phyloP scores from a whole-genome alignment of 176 grass and related monocot species.

The Phoenix dactylifera region DNA sequence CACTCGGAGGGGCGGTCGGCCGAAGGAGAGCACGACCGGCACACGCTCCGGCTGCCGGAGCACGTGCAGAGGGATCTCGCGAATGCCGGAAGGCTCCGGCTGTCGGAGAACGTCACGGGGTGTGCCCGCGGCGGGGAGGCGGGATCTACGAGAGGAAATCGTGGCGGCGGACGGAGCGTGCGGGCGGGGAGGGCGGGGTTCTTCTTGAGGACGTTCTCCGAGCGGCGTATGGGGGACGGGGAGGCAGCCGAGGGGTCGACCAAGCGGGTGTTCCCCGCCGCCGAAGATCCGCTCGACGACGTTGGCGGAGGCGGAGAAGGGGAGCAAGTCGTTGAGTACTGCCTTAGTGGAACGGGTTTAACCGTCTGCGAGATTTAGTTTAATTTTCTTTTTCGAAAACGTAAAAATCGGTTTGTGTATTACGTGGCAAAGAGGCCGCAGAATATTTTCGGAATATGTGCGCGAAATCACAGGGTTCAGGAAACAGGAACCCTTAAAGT shows the following conservation, averaged over 20 bases:
- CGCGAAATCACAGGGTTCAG: too few relatives aligned
- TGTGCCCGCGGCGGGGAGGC: neutral
- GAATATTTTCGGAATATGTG: too few relatives aligned
- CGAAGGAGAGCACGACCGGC: slow-evolving; percentile 35
- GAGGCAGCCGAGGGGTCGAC: neutral
- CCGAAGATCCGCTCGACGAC: neutral
- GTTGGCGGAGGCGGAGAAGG: too few relatives aligned
- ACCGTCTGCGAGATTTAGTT: too few relatives aligned
- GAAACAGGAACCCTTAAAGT: too few relatives aligned
- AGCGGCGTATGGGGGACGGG: slow-evolving; percentile 2
- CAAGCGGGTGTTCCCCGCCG: neutral
- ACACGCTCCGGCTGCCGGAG: slow-evolving; percentile 56
- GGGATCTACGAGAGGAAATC: neutral
- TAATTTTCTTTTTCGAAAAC: too few relatives aligned
- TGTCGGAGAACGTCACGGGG: slow-evolving; percentile 39
- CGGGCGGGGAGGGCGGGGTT: neutral
- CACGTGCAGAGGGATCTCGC: slow-evolving; percentile 43
- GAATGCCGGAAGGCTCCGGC: slow-evolving; percentile 32
- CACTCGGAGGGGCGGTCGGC: slow-evolving; percentile 8
- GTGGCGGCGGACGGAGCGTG: slow-evolving; percentile 9
- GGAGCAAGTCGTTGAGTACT: neutral
- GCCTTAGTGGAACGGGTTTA: too few relatives aligned
- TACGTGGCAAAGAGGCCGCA: too few relatives aligned
- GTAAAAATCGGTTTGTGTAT: too few relatives aligned
- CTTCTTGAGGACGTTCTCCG: slow-evolving; percentile 49